Evolutionary conservation across 768 basidiomycete genomes (phyloP).

Genomic region (Amanita rimosa): DNA sequence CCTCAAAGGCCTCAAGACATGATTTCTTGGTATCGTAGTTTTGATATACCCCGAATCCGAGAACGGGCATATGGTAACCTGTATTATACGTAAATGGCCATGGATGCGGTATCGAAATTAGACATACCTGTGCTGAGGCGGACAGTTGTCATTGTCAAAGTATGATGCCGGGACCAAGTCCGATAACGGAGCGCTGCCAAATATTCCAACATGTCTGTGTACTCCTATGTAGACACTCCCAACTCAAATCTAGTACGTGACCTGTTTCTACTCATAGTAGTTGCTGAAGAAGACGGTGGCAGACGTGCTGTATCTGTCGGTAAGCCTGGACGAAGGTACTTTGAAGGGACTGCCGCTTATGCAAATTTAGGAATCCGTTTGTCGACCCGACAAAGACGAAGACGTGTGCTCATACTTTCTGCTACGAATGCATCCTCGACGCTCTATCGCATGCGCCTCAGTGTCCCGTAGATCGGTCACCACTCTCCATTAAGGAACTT

Average conservation of each 20-base stretch:
- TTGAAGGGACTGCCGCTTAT: background rate
- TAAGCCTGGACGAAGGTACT: conserved; percentile 14
- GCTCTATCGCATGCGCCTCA: conserved; percentile 58
- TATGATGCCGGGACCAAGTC: no score
- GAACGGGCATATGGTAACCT: conserved; percentile 31
- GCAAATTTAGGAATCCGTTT: conserved; percentile 50
- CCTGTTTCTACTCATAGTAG: background rate
- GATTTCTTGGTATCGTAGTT: conserved; percentile 37
- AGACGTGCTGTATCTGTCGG: conserved; percentile 79
- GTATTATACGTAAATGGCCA: background rate
- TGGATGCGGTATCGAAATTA: background rate
- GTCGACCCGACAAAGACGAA: conserved; percentile 62
- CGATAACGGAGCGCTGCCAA: background rate
- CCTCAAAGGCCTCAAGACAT: conserved; percentile 43
- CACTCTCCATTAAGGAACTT: conserved; percentile 48
- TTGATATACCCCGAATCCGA: conserved; percentile 55
- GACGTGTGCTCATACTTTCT: conserved; percentile 81
- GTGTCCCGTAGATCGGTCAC: conserved; percentile 79
- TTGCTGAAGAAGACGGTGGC: background rate
- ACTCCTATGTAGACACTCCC: conserved; percentile 48
- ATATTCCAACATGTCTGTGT: conserved; percentile 18
- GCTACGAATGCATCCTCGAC: conserved; percentile 64
- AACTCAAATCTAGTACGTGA: conserved; percentile 57
- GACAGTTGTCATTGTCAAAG: background rate
- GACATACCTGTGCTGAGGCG: conserved; percentile 4